Evolutionary conservation across 129 eudicot species (phyloP), one percentile per base, ranked within the genome.

Genomic region (Chrysanthemum seticuspe): DNA sequence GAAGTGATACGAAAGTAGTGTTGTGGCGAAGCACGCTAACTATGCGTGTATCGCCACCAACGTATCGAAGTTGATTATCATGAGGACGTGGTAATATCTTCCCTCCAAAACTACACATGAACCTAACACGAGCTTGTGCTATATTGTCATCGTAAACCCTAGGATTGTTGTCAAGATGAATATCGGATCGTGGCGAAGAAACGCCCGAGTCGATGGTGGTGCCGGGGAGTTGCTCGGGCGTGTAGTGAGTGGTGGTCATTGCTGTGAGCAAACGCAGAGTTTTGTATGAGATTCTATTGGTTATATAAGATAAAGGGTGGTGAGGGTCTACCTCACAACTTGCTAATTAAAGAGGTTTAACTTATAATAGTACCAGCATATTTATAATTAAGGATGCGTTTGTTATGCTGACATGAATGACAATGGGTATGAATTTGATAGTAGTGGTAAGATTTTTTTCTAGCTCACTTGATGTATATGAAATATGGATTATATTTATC

Each of bases 41-140:
- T 36, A 93, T 93, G 2, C 98, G 86, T 68, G 98, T 89, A 79
- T 93, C 98, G 48, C 98, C 98, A 27, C 98, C 98, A 49, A 93
- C 88, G 75, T 93, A 93, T 27, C 98, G 90, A 85, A 93, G 96
- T 52, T 93, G 98, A 76, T 89, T 87, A 77, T 93, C 98, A 72
- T 87, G 98, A 15, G 96, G 98, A 8, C 98, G 89, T 60, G 95
- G 98, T 68, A 87, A 81, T 77, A 93, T 93, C 67, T 87, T 93
- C 49, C 98, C 98, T 2, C 98, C 98, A 72, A 87, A 93, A 70
- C 98, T 93, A 75, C 95, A 89, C 98, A 93, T 89, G 83, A 93
- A 85, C 15, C 98, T 88, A 19, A 86, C 72, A 5, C 87, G 89
- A 21, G 81, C 83, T 45, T 76, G 90, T 27, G 76, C 44, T 19